Evolutionary conservation across 2,329 filamentous ascomycete genomes (phyloP), one percentile per base, ranked within the genome.

Genomic region (Truncatella angustata): DNA sequence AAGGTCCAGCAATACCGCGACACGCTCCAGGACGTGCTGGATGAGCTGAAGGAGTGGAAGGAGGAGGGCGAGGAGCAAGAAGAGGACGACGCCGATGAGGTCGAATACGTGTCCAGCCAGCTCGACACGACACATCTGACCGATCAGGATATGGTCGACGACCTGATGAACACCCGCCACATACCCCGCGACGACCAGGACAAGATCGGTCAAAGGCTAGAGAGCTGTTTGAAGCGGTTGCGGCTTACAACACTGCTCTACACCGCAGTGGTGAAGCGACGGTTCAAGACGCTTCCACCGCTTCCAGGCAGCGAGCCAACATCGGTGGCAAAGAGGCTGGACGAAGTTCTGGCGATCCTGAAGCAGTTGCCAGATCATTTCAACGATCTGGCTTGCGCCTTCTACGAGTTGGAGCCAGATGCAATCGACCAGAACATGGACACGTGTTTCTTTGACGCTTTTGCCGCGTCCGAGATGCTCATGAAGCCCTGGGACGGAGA

Each of bases 1-100:
- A 91, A 87, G 64, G 87, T 87, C 2, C 83, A 90, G 59, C 79
- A 91, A 66, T 90, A 87, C 70, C 76, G 84, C 36, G 89, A 89
- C 51, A 82, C 88, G 2, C 73, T 97, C 21, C 82, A 89, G 60
- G 93, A 97, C 72, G 88, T 91, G 0, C 81, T 95, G 59, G 83
- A 89, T 56, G 93, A 97, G 71, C 69, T 97, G 58, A 90, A 91
- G 66, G 90, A 93, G 60, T 97, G 92, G 91, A 84, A 86, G 18
- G 88, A 91, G 1, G 87, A 91, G 61, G 80, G 82, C 9, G 78
- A 80, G 0, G 81, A 83, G 3, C 84, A 84, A 1, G 78, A 79
- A 2, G 78, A 80, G 12, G 74, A 79, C 0, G 76, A 80, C 21
- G 73, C 71, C 30, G 75, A 67, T 4, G 66, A 64, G 16, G 61